phyloP scores from a whole-genome alignment of 2,329 filamentous ascomycete genomes.

The Calonectria pauciramosa region DNA sequence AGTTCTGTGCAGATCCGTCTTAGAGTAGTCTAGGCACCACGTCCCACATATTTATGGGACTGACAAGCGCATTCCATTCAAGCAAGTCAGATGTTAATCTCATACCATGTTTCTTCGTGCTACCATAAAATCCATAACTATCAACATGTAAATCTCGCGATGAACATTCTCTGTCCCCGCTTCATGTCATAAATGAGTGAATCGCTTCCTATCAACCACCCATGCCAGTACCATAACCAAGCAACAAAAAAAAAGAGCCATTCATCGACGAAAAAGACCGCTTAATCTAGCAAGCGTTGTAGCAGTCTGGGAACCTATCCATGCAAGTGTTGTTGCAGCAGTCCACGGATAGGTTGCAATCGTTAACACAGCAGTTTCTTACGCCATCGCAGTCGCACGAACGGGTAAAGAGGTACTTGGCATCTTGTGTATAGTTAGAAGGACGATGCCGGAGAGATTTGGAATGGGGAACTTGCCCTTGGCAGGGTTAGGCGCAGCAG shows the following conservation, averaged over 20 bases:
- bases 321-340: not conserved
- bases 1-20: too few relatives aligned
- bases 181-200: not conserved
- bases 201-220: not conserved
- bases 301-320: not conserved
- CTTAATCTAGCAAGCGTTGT: not conserved
- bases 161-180: not conserved
- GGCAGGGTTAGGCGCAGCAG: not conserved
- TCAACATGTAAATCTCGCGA: not conserved
- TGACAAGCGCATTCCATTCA: too few relatives aligned
- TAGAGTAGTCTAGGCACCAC: too few relatives aligned
- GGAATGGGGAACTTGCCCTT: not conserved
- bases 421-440: not conserved
- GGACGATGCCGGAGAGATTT: not conserved
- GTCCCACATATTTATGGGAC: too few relatives aligned
- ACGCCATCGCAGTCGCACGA: not conserved
- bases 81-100: not conserved
- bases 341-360: not conserved
- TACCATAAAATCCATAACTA: not conserved
- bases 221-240: not conserved
- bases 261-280: not conserved
- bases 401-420: not conserved
- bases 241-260: not conserved
- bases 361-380: not conserved
- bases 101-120: not conserved